These are phyloP conservation scores for Paratinospora sagittata DNA, from an alignment of 164 flowering plant genomes.

Conservation along the genomic window DNA sequence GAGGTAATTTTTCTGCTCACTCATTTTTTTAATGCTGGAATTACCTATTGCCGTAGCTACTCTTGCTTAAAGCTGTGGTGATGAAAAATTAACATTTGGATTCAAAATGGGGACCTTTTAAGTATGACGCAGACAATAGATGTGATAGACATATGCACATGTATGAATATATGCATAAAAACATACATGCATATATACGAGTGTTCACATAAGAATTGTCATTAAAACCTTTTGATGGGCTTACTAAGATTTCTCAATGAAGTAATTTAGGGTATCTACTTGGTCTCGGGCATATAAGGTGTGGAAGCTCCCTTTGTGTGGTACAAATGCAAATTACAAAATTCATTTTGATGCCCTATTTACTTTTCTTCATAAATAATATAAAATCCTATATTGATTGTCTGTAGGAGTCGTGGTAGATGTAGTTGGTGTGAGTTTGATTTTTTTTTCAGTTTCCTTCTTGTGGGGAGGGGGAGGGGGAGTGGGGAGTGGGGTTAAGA, in stretches of 20 bases:
- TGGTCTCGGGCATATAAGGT: neutral
- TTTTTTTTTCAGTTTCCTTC: too few species aligned
- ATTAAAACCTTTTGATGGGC: neutral
- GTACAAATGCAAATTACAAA: neutral
- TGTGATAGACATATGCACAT: too few species aligned
- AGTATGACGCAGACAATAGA: neutral
- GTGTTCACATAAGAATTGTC: neutral
- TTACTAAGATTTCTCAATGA: neutral
- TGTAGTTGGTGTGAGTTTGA: too few species aligned
- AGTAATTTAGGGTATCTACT: neutral
- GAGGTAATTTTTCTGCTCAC: conserved; percentile 44
- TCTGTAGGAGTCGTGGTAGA: too few species aligned
- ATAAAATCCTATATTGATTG: too few species aligned
- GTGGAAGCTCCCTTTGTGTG: neutral
- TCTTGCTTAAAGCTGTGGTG: neutral
- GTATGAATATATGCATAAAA: too few species aligned
- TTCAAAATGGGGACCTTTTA: neutral
- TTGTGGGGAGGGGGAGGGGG: too few species aligned
- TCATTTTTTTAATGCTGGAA: neutral
- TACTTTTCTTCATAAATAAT: too few species aligned
- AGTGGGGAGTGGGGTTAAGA: too few species aligned
- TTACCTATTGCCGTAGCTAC: neutral
- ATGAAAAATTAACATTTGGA: neutral
- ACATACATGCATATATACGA: neutral
- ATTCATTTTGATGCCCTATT: neutral